Percentiles rank a stretch among this genome's conserved stretches.
These are phyloP conservation scores for Maudiozyma serrabonitensis DNA, from an alignment of 805 yeast species.

Conservation along the genomic window DNA sequence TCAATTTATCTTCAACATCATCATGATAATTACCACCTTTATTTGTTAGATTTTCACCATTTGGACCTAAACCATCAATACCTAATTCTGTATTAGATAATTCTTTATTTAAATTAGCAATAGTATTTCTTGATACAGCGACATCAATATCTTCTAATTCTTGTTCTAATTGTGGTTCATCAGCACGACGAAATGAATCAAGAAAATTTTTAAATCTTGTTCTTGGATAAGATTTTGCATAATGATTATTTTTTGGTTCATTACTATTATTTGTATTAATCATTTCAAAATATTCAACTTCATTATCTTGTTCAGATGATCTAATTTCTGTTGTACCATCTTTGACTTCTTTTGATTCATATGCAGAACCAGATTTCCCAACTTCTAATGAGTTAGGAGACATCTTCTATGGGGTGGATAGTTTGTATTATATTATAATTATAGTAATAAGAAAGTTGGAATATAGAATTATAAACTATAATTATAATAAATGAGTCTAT, in stretches of 20 bases:
- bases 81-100: background rate
- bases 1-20: slow-evolving; percentile 22
- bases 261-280: background rate
- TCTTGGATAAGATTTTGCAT: background rate
- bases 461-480: too few species aligned
- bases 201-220: slow-evolving; percentile 7
- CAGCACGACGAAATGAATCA: slow-evolving; percentile 18
- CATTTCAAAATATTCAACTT: slow-evolving; percentile 19
- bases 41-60: background rate
- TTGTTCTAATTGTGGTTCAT: slow-evolving; percentile 3
- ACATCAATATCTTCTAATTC: slow-evolving; percentile 1
- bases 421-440: too few species aligned
- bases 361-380: slow-evolving; percentile 3
- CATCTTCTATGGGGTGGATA: background rate
- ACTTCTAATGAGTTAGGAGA: slow-evolving; percentile 1
- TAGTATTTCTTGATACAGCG: slow-evolving; percentile 1
- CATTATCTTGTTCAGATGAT: slow-evolving; percentile 16
- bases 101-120: background rate
- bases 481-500: too few species aligned
- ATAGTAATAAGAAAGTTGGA: background rate
- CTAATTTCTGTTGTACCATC: slow-evolving; percentile 6
- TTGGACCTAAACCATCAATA: background rate
- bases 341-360: slow-evolving; percentile 7
- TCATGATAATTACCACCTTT: slow-evolving; percentile 3
- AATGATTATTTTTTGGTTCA: background rate